Evolutionary conservation across 441 rosid species (phyloP), one percentile per base, ranked within the genome.

Genomic region (Brassica hybrid): DNA sequence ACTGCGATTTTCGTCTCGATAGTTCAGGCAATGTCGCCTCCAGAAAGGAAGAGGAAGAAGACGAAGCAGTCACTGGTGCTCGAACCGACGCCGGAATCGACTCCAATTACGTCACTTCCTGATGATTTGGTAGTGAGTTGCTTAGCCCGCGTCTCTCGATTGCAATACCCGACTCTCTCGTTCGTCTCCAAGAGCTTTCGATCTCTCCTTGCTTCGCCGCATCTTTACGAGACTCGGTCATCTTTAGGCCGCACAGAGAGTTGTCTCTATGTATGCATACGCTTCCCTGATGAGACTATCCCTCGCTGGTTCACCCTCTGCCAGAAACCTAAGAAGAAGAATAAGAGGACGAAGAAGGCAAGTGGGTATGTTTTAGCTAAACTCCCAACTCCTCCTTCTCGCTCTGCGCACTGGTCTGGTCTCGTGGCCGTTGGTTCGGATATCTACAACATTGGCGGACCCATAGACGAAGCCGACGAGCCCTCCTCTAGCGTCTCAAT

Each of bases 381-480:
- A 38, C 11, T 38, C 45, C 12, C 45, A 38, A 8, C 12, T 38
- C 12, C 45, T 2, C 12, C 0, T 38, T 2, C 45, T 38, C 45
- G 12, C 2, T 1, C 3, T 10, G 45, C 45, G 45, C 45, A 38
- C 12, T 10, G 13, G 3, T 38, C 8, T 9, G 9, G 38, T 34
- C 45, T 38, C 45, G 45, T 38, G 45, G 2, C 41, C 0, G 7
- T 60, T 60, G 75, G 75, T 71, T 71, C 75, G 0, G 32, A 61
- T 14, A 14, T 71, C 21, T 67, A 67, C 9, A 67, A 25, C 59
- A n/a, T 67, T 25, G 76, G 76, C 2, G 76, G 69, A 62, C n/a
- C 60, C 18, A 45, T 25, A 7, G 19, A 1, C 5, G 9, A 61
- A 23, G 16, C 23, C 57, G 3, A 61, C 1, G 45, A 4, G n/a